Evolutionary conservation across 345 rosid species (phyloP).

Genomic region (Eucalyptus brandiana): DNA sequence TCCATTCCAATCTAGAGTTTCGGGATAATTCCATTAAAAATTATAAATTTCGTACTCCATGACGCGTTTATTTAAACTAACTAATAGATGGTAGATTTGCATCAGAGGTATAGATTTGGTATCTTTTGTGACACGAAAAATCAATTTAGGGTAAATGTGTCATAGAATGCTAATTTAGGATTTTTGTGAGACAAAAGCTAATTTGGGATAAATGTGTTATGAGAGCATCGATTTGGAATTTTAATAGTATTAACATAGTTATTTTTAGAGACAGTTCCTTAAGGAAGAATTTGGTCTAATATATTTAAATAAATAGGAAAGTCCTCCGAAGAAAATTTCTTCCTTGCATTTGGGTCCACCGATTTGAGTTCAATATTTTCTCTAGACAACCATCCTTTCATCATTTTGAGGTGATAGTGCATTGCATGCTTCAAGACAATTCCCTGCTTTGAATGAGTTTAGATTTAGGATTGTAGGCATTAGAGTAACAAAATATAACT

Average conservation of each 20-base stretch:
- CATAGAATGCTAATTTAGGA: rapidly evolving
- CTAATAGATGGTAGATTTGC: background rate
- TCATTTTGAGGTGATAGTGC: background rate
- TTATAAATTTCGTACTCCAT: no score
- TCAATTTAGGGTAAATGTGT: background rate
- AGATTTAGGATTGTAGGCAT: background rate
- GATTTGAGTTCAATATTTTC: background rate
- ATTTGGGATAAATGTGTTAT: background rate
- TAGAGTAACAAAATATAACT: background rate
- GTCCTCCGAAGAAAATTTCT: background rate
- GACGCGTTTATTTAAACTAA: background rate
- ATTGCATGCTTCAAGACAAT: background rate
- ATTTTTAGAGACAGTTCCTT: no score
- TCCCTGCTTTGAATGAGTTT: background rate
- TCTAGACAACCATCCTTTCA: background rate
- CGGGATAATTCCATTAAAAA: background rate
- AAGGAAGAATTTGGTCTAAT: background rate
- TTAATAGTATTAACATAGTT: no score
- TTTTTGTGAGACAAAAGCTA: background rate
- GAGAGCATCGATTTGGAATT: background rate
- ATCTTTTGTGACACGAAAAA: background rate
- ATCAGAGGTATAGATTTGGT: rapidly evolving
- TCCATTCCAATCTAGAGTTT: background rate
- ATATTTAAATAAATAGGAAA: background rate
- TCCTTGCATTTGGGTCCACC: background rate